Base-by-base conservation (phyloP, 306 rosid genomes). In the Cicer judaicum region DNA sequence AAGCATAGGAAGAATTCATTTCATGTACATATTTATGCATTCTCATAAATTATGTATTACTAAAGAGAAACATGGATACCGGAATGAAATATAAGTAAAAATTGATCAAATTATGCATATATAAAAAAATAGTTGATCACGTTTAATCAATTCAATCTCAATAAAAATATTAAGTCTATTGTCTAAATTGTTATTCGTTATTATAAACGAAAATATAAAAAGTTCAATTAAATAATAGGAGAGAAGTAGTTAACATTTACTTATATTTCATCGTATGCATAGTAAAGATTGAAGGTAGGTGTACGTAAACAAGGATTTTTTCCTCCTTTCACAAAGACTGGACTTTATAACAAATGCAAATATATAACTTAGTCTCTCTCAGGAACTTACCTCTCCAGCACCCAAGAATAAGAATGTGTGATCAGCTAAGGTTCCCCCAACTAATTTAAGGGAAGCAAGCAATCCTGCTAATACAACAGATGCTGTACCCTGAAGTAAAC, bases 401-500 rank as follows among this genome's bases (percentile, higher is more conserved):
- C 98, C 98, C 34, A 94, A 78, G 88, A 94, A 94, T 76, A 94
- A 85, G 92, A 89, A 94, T 75, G 94, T 94, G 44, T 94, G 97
- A 56, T 94, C 95, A 79, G 95, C 95, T 72, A 94, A 88, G 53
- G 78, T 65, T 65, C 97, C 98, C 15, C 98, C 91, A 47, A 88
- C 78, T 66, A 94, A 81, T 76, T 92, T 94, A 84, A 94, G 85
- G 84, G 97, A 86, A 55, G 98, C 84, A 41, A 94, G 85, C 73
- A 94, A 72, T 65, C 98, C 98, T 69, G 98, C 91, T 77, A 94
- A 74, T n/a, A 94, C 97, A 54, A 94, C 97, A 21, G 98, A 92
- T 62, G 98, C 98, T 10, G 98, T 94, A 43, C 98, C 98, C 98
- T 94, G 90, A 75, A 65, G 72, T 75, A 70, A 72, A 82, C 44